Evolutionary conservation across 345 rosid genomes (phyloP), one percentile per base, ranked within the genome.

Genomic region (Cardamine occulta): DNA sequence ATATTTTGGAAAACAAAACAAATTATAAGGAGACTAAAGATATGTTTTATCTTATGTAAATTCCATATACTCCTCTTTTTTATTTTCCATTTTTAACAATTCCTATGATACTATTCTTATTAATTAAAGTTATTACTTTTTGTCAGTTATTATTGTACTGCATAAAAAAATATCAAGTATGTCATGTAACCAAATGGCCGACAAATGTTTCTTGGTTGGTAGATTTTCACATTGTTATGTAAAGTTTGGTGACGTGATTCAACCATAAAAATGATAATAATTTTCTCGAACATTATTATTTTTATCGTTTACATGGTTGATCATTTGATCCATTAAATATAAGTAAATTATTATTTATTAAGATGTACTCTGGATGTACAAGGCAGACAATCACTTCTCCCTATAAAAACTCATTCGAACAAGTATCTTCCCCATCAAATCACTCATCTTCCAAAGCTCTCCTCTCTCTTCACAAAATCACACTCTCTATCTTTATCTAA

Each of bases 161-260:
- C 34, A 75, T 76, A 76, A 47, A 70, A 63, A 7, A 70, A 70
- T 34, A 55, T n/a, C n/a, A n/a, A n/a, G n/a, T n/a, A n/a, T 34
- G 66, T 23, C 2, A 35, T 76, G 75, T 34, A 70, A 76, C 75
- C 70, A 70, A 76, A 70, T 77, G 75, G 80, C 80, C 80, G 80
- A 70, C 80, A 48, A 63, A 47, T 77, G 76, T 47, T 26, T 77
- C 35, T 70, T 70, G 72, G 75, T 70, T 70, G 80, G 76, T 77
- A 75, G 24, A 70, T 55, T 77, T 61, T 62, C 80, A 76, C 75
- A 76, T 69, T 69, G 75, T 54, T 62, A 42, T 69, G 59, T 69
- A 61, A 54, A 62, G 58, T 69, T 69, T 69, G 80, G 70, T 76
- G 80, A 69, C 54, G 28, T 63, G 53, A 70, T 42, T 56, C 52